Evolutionary conservation across 768 basidiomycete species (phyloP), one percentile per base, ranked within the genome.

Genomic region (Leucocoprinus leucothites): DNA sequence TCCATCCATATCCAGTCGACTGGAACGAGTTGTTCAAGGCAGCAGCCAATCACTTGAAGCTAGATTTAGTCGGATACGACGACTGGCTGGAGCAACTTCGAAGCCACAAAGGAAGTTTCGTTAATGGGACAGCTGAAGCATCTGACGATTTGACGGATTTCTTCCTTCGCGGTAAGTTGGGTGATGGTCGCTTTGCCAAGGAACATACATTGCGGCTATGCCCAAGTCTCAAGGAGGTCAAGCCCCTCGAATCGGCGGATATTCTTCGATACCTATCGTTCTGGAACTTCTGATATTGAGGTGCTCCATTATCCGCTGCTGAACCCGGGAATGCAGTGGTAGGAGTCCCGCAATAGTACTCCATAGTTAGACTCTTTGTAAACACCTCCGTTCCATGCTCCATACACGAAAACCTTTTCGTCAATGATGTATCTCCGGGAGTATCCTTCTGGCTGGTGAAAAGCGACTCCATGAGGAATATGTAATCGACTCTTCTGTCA

Each of bases 241-340:
- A 41, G 31, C 14, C 47, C 26, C 28, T 48, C 8, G 47, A 34
- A 5, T 21, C 36, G 24, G 49, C 35, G 18, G 49, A 51, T 34
- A 16, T 48, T 18, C n/a, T 48, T 7, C 26, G 31, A 35, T 50
- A 36, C 22, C 38, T 36, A 7, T 18, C 13, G 19, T 50, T 40
- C 49, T 50, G 35, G 49, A 38, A 50, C 9, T 38, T 50, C 35
- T 50, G 22, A 50, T 31, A 31, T 31, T 31, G 31, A 31, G 31
- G 5, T 31, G 5, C 5, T 5, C 31, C 11, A 31, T 5, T 11
- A 5, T 31, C 31, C 31, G 5, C 11, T 5, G 11, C 31, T 31
- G 31, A 31, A 31, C 11, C 11, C 31, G 31, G 6, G 31, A 31
- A 31, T 31, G 11, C 6, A 31, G 31, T n/a, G n/a, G n/a, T n/a